Base-by-base conservation (phyloP, 2,329 filamentous ascomycete species). In the Moelleriella libera region DNA sequence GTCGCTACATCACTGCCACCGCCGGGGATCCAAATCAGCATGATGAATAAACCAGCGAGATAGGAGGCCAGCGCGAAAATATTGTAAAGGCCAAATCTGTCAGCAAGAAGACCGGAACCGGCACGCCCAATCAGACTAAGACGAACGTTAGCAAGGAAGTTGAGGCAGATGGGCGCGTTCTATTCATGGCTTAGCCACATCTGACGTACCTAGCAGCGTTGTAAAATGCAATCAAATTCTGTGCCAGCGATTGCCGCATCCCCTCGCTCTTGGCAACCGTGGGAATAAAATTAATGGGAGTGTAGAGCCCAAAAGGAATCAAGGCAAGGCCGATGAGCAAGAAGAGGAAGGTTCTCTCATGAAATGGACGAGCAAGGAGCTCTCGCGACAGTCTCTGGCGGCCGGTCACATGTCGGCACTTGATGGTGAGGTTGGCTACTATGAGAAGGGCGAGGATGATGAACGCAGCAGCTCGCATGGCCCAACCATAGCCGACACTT, bases 41-140 rank as follows among this genome's bases (percentile, higher is more conserved):
- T 51, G 28, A 58, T 51, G 10, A 59, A 49, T 37, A 59, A 51
- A 12, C 54, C 53, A n/a, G 71, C 63, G 44, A 68, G 47, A 30
- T 61, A 60, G 30, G 66, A 66, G 48, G 72, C 63, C 12, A 71
- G 58, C 45, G 71, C 68, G 47, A 58, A 58, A 50, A 58, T 53
- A 49, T 61, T 60, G 55, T 57, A 60, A 43, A 47, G 50, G 4
- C 58, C 59, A 39, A 57, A 42, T 28, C 45, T 55, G 45, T 61
- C 58, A 30, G 53, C 58, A 6, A 58, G 31, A 21, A 47, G 45
- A 30, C 51, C 53, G 1, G 57, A 57, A 5, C 54, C 43, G 6
- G 51, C 51, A 21, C 56, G 53, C 5, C 56, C 56, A 43, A 57
- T 41, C 28, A 58, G 42, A 43, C 56, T 55, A 30, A 9, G 6